Conservation (phyloP, 2,329 filamentous ascomycete species). For the Boeremia lycopersici region DNA sequence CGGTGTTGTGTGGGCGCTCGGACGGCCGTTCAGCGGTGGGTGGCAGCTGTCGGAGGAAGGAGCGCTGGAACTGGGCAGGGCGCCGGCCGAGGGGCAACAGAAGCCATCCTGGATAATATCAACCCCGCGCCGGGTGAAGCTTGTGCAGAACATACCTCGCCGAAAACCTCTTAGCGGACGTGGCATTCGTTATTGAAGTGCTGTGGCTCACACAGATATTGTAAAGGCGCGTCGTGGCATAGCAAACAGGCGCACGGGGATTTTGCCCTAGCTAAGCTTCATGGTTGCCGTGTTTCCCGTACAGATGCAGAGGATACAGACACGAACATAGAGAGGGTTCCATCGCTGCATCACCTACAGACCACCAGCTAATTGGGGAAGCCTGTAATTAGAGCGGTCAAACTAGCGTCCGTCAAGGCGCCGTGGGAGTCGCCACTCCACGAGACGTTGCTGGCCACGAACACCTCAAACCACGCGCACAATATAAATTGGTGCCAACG, state of each 20-base stretch:
- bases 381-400: not conserved
- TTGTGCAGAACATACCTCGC: constrained; percentile 22
- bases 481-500: not conserved
- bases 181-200: constrained; percentile 29
- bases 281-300: constrained; percentile 24
- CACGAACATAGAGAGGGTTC: not conserved
- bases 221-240: constrained; percentile 4
- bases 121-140: not conserved
- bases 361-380: not conserved
- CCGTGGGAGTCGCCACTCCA: not conserved
- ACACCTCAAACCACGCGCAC: constrained; percentile 1
- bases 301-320: not conserved
- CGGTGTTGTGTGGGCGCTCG: not conserved
- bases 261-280: constrained; percentile 26
- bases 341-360: not conserved
- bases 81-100: constrained; percentile 35
- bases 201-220: not conserved
- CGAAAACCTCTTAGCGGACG: constrained; percentile 25
- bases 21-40: not conserved
- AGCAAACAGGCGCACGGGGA: constrained; percentile 17
- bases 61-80: constrained; percentile 17
- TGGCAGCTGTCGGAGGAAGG: constrained; percentile 20
- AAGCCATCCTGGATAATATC: constrained; percentile 33
- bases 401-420: constrained; percentile 1
- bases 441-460: not conserved